Evolutionary conservation across 2,329 filamentous ascomycete species (phyloP), one percentile per base, ranked within the genome.

Genomic region (Phymatotrichopsis omnivora): DNA sequence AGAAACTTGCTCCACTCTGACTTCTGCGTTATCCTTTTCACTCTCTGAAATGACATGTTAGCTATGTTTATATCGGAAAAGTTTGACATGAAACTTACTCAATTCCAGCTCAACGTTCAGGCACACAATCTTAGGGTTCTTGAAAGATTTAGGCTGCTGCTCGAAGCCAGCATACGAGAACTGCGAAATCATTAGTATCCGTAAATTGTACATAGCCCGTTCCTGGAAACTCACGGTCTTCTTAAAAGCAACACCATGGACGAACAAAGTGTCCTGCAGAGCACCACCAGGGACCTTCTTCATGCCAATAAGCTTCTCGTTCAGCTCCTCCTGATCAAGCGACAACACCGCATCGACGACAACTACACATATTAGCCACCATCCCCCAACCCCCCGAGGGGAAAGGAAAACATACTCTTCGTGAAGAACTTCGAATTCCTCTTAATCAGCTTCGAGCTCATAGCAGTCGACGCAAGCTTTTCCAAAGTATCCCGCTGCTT

Each of bases 381-480:
- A 33, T 11, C 27, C 12, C 19, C 36, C 12, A 28, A 6, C 20
- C 16, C 28, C 7, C 17, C 5, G 25, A 16, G n/a, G 22, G 10
- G 30, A n/a, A 14, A 22, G 14, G 1, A 53, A 20, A 34, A 63
- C 78, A 56, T 70, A 93, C 85, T 94, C 73, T 94, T 91, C 53
- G 91, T 96, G 69, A 98, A 98, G 67, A 96, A 98, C 3, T 78
- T 77, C 24, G 91, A 83, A 69, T 98, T 96, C 61, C 89, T 76
- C 76, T 96, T 93, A 64, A 98, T 96, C 59, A 98, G 73, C 73
- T 98, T 98, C 75, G 87, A 95, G 66, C 87, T 96, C 91, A 98
- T 98, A 58, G 91, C 91, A 22, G 91, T 98, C 27, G 76, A 85
- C 23, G 91, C 91, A 58, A 98, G 72, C 68, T 94, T 93, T 64